phyloP scores from a whole-genome alignment of 495 filamentous ascomycete genomes.

The Cercophora newfieldiana region DNA sequence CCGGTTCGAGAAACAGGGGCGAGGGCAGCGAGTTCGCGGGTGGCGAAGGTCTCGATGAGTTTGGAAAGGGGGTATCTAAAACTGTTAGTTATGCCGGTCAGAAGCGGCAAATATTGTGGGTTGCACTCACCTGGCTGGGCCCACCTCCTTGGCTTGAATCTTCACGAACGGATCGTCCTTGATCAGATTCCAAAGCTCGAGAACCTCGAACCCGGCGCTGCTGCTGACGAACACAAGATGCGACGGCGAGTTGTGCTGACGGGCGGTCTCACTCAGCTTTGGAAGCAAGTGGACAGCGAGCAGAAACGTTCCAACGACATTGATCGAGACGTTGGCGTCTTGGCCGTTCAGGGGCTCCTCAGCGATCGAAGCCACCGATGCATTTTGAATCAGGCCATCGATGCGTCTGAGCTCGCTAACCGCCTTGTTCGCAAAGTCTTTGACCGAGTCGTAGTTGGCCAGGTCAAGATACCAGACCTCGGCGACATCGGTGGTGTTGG shows the following conservation, averaged over 20 bases:
- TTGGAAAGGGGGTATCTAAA: conserved; percentile 19
- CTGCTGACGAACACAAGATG: not conserved
- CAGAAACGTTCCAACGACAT: conserved; percentile 52
- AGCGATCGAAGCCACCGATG: conserved; percentile 29
- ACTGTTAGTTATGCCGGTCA: not conserved
- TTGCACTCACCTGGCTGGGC: not conserved
- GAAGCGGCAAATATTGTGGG: not conserved
- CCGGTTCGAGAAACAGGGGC: conserved; percentile 18
- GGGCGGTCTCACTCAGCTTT: conserved; percentile 24
- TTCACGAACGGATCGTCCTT: conserved; percentile 17
- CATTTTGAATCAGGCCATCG: conserved; percentile 45
- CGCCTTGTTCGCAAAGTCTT: conserved; percentile 34
- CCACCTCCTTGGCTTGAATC: conserved; percentile 8
- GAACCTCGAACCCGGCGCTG: not conserved
- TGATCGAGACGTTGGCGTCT: conserved; percentile 43
- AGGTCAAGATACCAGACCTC: conserved; percentile 37
- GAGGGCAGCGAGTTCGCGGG: conserved; percentile 26
- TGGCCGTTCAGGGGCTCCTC: conserved; percentile 18
- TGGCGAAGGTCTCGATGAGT: conserved; percentile 19
- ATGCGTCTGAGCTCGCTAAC: conserved; percentile 37
- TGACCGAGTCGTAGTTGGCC: conserved; percentile 38
- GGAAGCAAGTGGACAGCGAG: conserved; percentile 44
- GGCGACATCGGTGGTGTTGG: conserved; percentile 33
- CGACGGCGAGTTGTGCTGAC: not conserved
- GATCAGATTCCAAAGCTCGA: conserved; percentile 10